Conservation (phyloP, 2,329 filamentous ascomycete species). For the Sphaerostilbella broomeana region DNA sequence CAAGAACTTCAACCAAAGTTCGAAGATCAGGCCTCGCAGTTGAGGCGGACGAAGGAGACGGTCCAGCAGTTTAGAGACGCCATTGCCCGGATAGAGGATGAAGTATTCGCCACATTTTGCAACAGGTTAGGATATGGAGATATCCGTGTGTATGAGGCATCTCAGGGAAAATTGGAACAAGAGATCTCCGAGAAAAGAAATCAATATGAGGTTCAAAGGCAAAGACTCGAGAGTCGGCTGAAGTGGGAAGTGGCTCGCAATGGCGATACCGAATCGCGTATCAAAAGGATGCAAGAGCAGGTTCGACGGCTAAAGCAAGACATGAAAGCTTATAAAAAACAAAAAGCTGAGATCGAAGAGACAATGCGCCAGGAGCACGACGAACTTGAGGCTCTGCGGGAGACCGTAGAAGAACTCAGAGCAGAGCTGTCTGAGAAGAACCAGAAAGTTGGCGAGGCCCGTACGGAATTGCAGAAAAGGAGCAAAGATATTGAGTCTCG, state of each 20-base stretch:
- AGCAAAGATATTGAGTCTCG: constrained; percentile 72
- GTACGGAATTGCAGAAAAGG: constrained; percentile 73
- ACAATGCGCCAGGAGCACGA: constrained; percentile 66
- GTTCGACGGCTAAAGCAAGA: constrained; percentile 61
- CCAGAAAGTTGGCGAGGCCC: constrained; percentile 70
- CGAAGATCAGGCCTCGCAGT: constrained; percentile 60
- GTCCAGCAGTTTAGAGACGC: constrained; percentile 51
- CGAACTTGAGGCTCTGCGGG: constrained; percentile 68
- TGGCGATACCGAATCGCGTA: constrained; percentile 57
- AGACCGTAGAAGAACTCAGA: constrained; percentile 63
- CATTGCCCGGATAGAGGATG: constrained; percentile 78
- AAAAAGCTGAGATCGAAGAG: constrained; percentile 69
- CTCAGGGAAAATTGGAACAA: constrained; percentile 87
- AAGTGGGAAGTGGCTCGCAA: constrained; percentile 50
- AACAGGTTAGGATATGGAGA: constrained; percentile 77
- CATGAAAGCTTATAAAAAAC: constrained; percentile 61
- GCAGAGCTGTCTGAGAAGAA: constrained; percentile 61
- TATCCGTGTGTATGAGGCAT: constrained; percentile 87
- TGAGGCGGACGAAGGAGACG: constrained; percentile 51
- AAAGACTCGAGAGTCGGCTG: constrained; percentile 59
- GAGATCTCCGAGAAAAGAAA: constrained; percentile 81
- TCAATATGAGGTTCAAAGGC: constrained; percentile 78
- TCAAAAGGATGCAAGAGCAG: constrained; percentile 61
- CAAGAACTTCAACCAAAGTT: constrained; percentile 72
- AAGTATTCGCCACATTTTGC: constrained; percentile 82